Evolutionary conservation across 1,284 basidiomycete genomes (phyloP).

Genomic region (Austroboletus novae-zelandiae): DNA sequence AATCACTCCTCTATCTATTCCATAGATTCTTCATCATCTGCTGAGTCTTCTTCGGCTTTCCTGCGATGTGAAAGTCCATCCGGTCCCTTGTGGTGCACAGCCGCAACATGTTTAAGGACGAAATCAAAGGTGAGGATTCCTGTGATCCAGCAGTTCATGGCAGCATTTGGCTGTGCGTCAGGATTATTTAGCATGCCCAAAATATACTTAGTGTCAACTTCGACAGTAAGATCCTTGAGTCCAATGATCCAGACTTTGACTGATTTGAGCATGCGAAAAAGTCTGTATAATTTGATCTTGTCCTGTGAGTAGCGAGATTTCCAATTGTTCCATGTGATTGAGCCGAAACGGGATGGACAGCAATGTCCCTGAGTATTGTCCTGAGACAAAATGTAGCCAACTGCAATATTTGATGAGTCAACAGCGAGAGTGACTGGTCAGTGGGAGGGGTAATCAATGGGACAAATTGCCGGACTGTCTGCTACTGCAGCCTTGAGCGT

Average conservation of each 20-base stretch:
- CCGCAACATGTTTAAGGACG: neutral
- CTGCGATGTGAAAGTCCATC: neutral
- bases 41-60: neutral
- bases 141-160: conserved; percentile 42
- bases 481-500: conserved; percentile 26
- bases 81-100: neutral
- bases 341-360: conserved; percentile 31
- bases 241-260: conserved; percentile 3
- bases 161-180: conserved; percentile 24
- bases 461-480: conserved; percentile 18
- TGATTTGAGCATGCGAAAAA: conserved; percentile 26
- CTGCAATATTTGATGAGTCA: conserved; percentile 34
- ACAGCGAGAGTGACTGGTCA: conserved; percentile 35
- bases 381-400: conserved; percentile 34
- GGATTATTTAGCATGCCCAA: conserved; percentile 7
- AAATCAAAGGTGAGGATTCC: conserved; percentile 39
- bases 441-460: conserved; percentile 34
- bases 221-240: neutral
- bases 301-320: conserved; percentile 41
- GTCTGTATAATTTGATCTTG: conserved; percentile 41
- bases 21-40: neutral
- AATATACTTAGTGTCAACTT: neutral
- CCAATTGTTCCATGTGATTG: conserved; percentile 35
- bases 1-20: neutral
- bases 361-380: conserved; percentile 18